Evolutionary conservation across 2,329 filamentous ascomycete genomes (phyloP).

Genomic region (Penicillium olsonii): DNA sequence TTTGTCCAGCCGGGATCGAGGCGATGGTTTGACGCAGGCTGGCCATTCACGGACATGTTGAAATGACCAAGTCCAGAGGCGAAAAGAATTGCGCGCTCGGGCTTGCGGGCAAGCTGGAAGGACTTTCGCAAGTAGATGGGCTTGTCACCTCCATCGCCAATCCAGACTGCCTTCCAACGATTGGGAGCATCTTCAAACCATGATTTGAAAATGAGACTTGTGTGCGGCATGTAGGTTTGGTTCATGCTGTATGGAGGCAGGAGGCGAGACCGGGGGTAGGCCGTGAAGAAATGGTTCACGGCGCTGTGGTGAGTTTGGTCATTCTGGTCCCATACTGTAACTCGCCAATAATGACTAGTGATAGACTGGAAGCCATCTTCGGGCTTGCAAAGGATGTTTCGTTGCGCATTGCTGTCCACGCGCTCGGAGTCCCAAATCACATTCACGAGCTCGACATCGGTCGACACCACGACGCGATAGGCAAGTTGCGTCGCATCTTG

Average conservation of each 20-base stretch:
- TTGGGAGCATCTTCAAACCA: constrained; percentile 27
- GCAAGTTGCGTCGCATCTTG: constrained; percentile 13
- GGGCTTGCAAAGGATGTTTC: constrained; percentile 25
- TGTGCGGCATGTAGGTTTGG: constrained; percentile 30
- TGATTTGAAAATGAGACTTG: constrained; percentile 25
- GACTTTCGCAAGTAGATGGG: constrained; percentile 27
- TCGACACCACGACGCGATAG: constrained; percentile 18
- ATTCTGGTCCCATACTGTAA: constrained; percentile 24
- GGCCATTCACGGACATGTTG: constrained; percentile 25
- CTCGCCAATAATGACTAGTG: constrained; percentile 22
- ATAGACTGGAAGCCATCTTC: constrained; percentile 21
- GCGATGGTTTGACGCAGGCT: constrained; percentile 21
- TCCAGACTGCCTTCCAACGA: constrained; percentile 29
- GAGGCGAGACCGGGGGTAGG: constrained; percentile 22
- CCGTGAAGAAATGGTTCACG: constrained; percentile 25
- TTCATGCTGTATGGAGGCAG: constrained; percentile 29
- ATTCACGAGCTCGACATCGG: not conserved
- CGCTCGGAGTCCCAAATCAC: constrained; percentile 23
- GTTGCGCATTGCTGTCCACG: constrained; percentile 21
- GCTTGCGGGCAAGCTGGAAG: constrained; percentile 10
- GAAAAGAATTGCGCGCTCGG: constrained; percentile 20
- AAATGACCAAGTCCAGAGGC: constrained; percentile 28
- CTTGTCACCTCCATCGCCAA: constrained; percentile 27
- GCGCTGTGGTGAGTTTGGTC: constrained; percentile 11
- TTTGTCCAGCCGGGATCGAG: constrained; percentile 30